A percentile compares a stretch with the other conserved stretches of the same genome.
Evolutionary conservation across 1,139 yeast species (phyloP).

Genomic region (Blastobotrys apis): DNA sequence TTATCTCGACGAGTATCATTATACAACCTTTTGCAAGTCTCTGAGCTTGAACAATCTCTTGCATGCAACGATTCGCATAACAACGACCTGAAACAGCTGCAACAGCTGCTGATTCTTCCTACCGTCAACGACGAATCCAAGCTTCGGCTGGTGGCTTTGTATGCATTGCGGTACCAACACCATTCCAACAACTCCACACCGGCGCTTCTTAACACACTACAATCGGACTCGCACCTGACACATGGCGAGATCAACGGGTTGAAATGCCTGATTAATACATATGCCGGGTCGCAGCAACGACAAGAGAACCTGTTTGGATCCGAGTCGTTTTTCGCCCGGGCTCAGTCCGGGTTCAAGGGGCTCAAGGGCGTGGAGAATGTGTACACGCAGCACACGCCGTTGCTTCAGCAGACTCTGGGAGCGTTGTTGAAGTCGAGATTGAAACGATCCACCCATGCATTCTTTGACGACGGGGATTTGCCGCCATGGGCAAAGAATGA

Average conservation of each 20-base stretch:
- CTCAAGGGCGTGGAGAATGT: conserved; percentile 51
- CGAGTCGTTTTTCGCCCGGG: conserved; percentile 40
- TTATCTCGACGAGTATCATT: conserved; percentile 64
- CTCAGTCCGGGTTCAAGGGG: conserved; percentile 43
- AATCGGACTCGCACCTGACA: conserved; percentile 27
- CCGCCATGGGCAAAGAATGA: conserved; percentile 27
- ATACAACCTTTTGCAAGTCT: conserved; percentile 68
- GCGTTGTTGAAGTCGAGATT: conserved; percentile 50
- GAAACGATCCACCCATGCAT: conserved; percentile 46
- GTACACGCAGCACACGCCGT: conserved; percentile 72
- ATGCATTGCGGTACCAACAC: conserved; percentile 62
- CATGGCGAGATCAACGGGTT: conserved; percentile 23
- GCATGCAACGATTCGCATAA: conserved; percentile 62
- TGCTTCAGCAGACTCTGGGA: conserved; percentile 52
- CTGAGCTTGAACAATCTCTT: conserved; percentile 85
- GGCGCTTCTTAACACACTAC: conserved; percentile 38
- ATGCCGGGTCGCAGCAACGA: conserved; percentile 43
- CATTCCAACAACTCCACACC: conserved; percentile 41
- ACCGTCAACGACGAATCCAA: conserved; percentile 41
- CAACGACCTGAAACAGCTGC: conserved; percentile 46
- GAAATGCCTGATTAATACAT: conserved; percentile 26
- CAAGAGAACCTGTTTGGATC: conserved; percentile 44
- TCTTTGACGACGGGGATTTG: conserved; percentile 36
- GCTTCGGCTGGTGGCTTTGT: conserved; percentile 62
- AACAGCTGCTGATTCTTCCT: conserved; percentile 39